phyloP scores from a whole-genome alignment of 345 rosid genomes.

The Clausena lansium region DNA sequence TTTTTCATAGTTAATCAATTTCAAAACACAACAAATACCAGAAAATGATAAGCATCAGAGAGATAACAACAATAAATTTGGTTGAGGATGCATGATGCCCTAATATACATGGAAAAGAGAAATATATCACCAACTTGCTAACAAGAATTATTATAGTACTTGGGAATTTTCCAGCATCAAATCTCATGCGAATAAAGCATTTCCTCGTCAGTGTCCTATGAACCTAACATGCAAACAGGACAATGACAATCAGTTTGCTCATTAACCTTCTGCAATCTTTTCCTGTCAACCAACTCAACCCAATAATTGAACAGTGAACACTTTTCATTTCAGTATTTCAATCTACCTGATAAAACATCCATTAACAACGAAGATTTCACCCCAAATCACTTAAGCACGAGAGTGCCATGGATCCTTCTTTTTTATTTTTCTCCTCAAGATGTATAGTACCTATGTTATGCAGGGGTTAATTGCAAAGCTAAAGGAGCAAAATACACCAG shows the following conservation, averaged over 20 bases:
- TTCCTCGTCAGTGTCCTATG: not conserved
- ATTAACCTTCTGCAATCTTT: not conserved
- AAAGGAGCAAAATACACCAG: not conserved
- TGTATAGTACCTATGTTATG: not conserved
- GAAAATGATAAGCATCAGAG: not conserved
- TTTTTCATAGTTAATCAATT: not conserved
- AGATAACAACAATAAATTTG: not conserved
- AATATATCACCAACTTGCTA: not conserved
- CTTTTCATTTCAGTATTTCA: not conserved
- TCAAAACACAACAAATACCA: not conserved
- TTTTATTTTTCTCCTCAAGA: not conserved
- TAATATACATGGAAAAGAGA: not conserved
- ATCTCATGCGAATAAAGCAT: not conserved
- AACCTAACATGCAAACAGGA: not conserved
- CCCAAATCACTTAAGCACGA: not conserved
- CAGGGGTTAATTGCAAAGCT: not conserved
- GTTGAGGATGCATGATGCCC: slow-evolving; percentile 9
- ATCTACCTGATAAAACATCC: not conserved
- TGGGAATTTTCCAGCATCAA: no score
- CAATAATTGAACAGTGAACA: not conserved
- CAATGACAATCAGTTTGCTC: not conserved
- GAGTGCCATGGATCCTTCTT: not conserved
- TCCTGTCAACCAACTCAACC: not conserved
- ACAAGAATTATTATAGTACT: not conserved
- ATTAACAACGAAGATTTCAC: not conserved